Conservation (phyloP, 345 rosid species). For the Streptanthus diversifolius region DNA sequence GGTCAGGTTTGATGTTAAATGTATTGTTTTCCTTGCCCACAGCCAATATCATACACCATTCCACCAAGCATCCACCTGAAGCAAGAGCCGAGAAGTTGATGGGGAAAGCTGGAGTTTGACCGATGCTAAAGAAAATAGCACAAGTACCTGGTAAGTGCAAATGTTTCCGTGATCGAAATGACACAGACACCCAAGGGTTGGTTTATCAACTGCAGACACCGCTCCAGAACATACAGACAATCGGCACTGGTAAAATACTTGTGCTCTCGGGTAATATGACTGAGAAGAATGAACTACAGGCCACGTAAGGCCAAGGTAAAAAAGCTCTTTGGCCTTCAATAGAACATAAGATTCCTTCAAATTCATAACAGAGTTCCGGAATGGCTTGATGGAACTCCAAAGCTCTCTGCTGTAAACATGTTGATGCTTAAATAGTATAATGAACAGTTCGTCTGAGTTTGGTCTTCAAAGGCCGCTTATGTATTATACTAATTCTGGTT, state of each 20-base stretch:
- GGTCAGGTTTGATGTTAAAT: conserved; percentile 13
- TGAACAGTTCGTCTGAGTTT: conserved; percentile 16
- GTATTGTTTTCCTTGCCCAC: conserved; percentile 19
- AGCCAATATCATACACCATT: conserved; percentile 55
- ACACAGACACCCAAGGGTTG: neutral
- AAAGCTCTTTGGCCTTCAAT: neutral
- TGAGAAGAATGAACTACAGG: conserved; percentile 3
- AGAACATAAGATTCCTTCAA: conserved; percentile 12
- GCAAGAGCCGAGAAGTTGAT: conserved; percentile 89
- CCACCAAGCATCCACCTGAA: conserved; percentile 57
- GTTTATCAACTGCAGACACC: conserved; percentile 14
- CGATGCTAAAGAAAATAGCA: conserved; percentile 10
- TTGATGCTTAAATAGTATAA: conserved; percentile 7
- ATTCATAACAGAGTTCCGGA: neutral
- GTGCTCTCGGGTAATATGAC: conserved; percentile 7
- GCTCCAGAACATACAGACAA: conserved; percentile 9
- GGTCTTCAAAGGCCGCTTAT: conserved; percentile 7
- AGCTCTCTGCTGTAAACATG: conserved; percentile 10
- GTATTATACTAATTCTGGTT: conserved; percentile 20
- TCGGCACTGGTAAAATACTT: conserved; percentile 7
- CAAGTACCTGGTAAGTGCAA: conserved; percentile 2
- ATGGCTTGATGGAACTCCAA: conserved; percentile 14
- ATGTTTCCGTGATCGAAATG: conserved; percentile 8
- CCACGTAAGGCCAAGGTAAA: conserved; percentile 16
- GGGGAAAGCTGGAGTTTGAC: conserved; percentile 21